phyloP scores from a whole-genome alignment of 208 protist species.

The Giardia muris region DNA sequence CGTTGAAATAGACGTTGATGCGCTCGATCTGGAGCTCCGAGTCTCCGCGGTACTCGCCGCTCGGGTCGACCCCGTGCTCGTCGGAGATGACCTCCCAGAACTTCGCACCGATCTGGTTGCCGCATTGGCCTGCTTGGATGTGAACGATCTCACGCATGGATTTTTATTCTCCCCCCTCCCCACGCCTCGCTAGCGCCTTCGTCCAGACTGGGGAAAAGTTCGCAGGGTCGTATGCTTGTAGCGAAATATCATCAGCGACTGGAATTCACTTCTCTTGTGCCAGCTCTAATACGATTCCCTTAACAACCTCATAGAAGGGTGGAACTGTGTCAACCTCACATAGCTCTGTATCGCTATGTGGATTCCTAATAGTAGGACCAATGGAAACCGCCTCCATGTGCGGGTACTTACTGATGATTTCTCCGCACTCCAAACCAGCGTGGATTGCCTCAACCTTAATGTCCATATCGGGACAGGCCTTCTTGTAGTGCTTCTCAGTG shows the following conservation, averaged over 20 bases:
- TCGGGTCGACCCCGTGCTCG: slow-evolving; percentile 68
- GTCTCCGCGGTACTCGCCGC: slow-evolving; percentile 70
- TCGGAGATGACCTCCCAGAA: slow-evolving; percentile 61
- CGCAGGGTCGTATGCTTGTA: neutral
- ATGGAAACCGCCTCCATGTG: slow-evolving; percentile 32
- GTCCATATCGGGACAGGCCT: neutral
- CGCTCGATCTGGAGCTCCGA: slow-evolving; percentile 82
- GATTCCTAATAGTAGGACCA: slow-evolving; percentile 33
- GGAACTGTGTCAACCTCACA: neutral
- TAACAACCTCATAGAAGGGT: slow-evolving; percentile 2
- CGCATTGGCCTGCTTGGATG: slow-evolving; percentile 79
- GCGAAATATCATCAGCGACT: neutral
- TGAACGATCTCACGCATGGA: slow-evolving; percentile 64
- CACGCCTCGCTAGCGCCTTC: neutral
- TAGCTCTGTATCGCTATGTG: slow-evolving; percentile 23
- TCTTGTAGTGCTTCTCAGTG: neutral
- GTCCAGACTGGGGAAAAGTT: neutral
- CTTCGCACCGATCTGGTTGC: slow-evolving; percentile 74
- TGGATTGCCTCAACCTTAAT: slow-evolving; percentile 34
- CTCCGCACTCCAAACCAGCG: slow-evolving; percentile 38
- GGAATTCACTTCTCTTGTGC: neutral
- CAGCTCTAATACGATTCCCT: neutral
- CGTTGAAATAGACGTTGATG: slow-evolving; percentile 93
- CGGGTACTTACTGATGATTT: slow-evolving; percentile 29
- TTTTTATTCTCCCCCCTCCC: neutral